Conservation (phyloP, 2,329 filamentous ascomycete species). For the Apiospora saccharicola region DNA sequence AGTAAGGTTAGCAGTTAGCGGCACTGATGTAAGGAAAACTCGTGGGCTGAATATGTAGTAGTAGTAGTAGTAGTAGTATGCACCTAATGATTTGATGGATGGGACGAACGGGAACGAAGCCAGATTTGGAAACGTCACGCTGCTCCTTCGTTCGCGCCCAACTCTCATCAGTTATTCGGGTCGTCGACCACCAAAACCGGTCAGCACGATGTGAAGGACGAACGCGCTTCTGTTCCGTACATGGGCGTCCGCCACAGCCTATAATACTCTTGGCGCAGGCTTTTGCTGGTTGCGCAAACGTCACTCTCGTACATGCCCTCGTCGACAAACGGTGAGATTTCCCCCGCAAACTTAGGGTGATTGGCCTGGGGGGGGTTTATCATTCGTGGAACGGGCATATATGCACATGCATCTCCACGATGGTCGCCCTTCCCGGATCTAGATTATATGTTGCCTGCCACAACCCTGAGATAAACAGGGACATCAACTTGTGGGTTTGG, state of each 20-base stretch:
- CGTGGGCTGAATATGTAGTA: background rate
- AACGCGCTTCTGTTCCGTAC: background rate
- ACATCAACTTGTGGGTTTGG: background rate
- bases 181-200: background rate
- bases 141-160: background rate
- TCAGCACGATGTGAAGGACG: background rate
- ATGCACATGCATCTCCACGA: background rate
- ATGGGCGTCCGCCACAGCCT: background rate
- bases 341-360: background rate
- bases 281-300: background rate
- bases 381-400: conserved; percentile 1
- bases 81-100: background rate
- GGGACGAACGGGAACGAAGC: background rate
- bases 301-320: background rate
- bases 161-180: background rate
- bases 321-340: background rate
- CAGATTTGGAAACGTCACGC: background rate
- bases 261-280: background rate
- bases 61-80: too few relatives aligned
- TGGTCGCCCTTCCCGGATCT: too few relatives aligned
- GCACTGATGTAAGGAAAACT: background rate
- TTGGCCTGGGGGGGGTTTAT: background rate
- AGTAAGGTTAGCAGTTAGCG: background rate
- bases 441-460: background rate
- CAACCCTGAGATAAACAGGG: background rate